Conservation (phyloP, 768 basidiomycete species). For the Peribolospora baueri region DNA sequence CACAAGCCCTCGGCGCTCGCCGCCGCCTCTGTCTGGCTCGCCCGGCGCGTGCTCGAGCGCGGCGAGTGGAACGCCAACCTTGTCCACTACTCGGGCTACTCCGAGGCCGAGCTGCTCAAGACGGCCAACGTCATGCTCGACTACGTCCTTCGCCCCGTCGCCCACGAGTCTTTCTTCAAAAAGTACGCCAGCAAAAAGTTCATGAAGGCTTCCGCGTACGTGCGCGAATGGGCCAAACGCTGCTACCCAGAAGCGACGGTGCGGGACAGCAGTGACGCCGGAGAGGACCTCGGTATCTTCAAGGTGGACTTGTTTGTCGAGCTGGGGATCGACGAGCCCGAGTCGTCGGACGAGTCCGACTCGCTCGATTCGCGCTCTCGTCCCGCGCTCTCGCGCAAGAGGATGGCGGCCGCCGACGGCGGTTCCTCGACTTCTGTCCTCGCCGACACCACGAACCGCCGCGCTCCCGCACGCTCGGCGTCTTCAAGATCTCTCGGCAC, state of each 20-base stretch:
- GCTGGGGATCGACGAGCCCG: too few relatives aligned
- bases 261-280: too few relatives aligned
- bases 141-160: constrained; percentile 38
- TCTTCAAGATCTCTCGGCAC: too few relatives aligned
- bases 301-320: constrained; percentile 11
- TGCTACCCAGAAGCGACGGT: constrained; percentile 20
- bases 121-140: constrained; percentile 69
- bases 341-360: too few relatives aligned
- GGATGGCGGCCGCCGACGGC: too few relatives aligned
- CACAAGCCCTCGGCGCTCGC: constrained; percentile 54
- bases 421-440: too few relatives aligned
- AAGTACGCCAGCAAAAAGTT: constrained; percentile 68
- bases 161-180: constrained; percentile 55
- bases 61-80: constrained; percentile 69
- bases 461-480: too few relatives aligned
- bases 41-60: constrained; percentile 48
- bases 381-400: too few relatives aligned
- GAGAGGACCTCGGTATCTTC: too few relatives aligned
- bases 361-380: too few relatives aligned
- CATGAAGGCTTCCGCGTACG: constrained; percentile 65
- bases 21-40: constrained; percentile 68
- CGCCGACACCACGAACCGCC: too few relatives aligned
- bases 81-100: constrained; percentile 65
- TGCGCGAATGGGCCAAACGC: constrained; percentile 60
- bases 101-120: constrained; percentile 52